These are phyloP conservation scores for Baorangia bicolor DNA, from an alignment of 768 basidiomycete genomes.

Conservation along the genomic window DNA sequence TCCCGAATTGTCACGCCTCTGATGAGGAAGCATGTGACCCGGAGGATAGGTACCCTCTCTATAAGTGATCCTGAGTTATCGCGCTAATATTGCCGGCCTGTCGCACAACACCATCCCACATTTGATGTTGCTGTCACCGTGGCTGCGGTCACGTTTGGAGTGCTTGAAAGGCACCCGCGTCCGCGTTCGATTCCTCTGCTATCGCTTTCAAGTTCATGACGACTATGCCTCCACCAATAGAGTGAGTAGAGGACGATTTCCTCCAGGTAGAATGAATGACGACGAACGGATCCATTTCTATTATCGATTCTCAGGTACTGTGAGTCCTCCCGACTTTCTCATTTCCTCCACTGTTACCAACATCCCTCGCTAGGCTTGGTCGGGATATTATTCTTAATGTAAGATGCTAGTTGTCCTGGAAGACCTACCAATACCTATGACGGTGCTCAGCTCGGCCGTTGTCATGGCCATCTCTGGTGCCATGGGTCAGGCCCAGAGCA, in stretches of 20 bases:
- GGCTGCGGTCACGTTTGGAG: background rate
- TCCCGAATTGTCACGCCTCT: background rate
- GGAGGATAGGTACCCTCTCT: background rate
- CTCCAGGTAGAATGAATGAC: background rate
- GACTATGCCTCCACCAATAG: conserved; percentile 9
- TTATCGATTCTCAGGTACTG: conserved; percentile 12
- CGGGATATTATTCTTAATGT: conserved; percentile 22
- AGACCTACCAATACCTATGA: background rate
- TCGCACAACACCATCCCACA: background rate
- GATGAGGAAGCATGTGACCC: background rate
- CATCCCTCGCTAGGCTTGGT: conserved; percentile 13
- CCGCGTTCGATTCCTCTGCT: background rate
- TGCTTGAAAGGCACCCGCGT: background rate
- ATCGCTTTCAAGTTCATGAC: background rate
- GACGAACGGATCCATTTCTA: background rate
- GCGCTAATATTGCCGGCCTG: background rate
- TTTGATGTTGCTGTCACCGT: background rate
- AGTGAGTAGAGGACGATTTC: conserved; percentile 14
- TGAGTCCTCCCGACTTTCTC: conserved; percentile 2
- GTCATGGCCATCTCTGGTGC: conserved; percentile 17
- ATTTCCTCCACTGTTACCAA: background rate
- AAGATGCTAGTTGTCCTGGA: background rate
- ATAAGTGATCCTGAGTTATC: background rate
- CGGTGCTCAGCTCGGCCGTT: conserved; percentile 11
- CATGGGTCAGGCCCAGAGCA: conserved; percentile 12